A percentile compares a stretch with the other conserved stretches of the same genome.
phyloP scores from a whole-genome alignment of 176 grass and related monocot species.

The Cocos nucifera region DNA sequence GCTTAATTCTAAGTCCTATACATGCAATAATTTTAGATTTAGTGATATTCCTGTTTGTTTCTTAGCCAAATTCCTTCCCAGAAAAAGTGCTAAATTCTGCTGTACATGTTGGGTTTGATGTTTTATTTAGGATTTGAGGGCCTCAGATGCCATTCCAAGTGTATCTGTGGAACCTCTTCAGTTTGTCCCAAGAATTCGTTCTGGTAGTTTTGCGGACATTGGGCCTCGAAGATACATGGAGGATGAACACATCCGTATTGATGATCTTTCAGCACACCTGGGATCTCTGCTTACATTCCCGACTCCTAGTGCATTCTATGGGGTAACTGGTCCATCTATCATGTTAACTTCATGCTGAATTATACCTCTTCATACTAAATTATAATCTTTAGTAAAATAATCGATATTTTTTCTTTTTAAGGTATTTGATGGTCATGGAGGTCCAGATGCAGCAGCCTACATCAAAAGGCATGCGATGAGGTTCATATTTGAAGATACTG shows the following conservation, averaged over 20 bases:
- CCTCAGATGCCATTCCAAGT: background rate
- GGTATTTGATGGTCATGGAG: constrained; percentile 17
- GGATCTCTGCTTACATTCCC: constrained; percentile 5
- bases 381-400: background rate
- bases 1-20: too few relatives aligned
- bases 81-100: too few relatives aligned
- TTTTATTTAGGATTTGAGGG: constrained; percentile 2
- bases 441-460: constrained; percentile 8
- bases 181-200: constrained; percentile 12
- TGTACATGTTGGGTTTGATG: too few relatives aligned
- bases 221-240: constrained; percentile 17
- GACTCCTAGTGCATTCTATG: constrained; percentile 4
- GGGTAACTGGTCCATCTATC: background rate
- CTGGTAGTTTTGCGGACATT: constrained; percentile 15
- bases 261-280: constrained; percentile 12
- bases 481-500: constrained; percentile 8
- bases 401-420: background rate
- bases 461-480: constrained; percentile 15
- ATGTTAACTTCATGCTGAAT: background rate
- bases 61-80: too few relatives aligned
- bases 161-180: background rate
- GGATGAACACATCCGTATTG: constrained; percentile 10
- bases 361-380: background rate
- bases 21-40: too few relatives aligned
- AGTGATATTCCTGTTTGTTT: too few relatives aligned